Percentiles rank a stretch among this genome's conserved stretches.
Conservation (phyloP, 176 grass and related monocot genomes). For the Olyra latifolia region DNA sequence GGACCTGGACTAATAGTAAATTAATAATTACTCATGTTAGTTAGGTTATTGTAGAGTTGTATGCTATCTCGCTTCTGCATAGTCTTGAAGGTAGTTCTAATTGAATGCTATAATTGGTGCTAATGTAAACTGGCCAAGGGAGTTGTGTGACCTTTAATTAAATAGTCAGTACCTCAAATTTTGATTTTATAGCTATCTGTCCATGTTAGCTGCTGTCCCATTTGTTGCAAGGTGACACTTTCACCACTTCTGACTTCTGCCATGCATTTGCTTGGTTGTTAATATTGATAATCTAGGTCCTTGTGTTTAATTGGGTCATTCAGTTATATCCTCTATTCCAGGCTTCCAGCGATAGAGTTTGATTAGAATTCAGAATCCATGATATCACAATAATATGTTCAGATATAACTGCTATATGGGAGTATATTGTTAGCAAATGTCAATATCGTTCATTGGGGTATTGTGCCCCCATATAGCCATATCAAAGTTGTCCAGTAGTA, state of each 20-base stretch:
- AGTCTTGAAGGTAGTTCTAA: background rate
- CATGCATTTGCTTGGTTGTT: conserved; percentile 22
- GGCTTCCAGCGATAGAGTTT: background rate
- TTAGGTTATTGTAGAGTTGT: background rate
- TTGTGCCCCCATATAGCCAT: background rate
- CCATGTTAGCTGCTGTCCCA: background rate
- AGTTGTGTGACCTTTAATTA: background rate
- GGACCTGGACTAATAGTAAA: background rate
- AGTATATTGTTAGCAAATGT: background rate
- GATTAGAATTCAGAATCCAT: background rate
- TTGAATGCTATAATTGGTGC: background rate
- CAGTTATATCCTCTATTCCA: background rate
- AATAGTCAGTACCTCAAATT: background rate
- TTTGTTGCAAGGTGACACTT: background rate
- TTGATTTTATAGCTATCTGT: background rate
- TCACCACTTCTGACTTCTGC: background rate
- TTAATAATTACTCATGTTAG: background rate
- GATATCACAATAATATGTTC: background rate
- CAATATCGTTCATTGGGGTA: conserved; percentile 3
- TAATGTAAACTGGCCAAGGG: background rate
- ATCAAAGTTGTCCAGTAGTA: conserved; percentile 8
- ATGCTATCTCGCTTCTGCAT: background rate
- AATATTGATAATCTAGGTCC: background rate
- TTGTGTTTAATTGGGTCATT: background rate
- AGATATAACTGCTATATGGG: background rate